Evolutionary conservation across 306 rosid genomes (phyloP).

Genomic region (Echinosophora koreensis): DNA sequence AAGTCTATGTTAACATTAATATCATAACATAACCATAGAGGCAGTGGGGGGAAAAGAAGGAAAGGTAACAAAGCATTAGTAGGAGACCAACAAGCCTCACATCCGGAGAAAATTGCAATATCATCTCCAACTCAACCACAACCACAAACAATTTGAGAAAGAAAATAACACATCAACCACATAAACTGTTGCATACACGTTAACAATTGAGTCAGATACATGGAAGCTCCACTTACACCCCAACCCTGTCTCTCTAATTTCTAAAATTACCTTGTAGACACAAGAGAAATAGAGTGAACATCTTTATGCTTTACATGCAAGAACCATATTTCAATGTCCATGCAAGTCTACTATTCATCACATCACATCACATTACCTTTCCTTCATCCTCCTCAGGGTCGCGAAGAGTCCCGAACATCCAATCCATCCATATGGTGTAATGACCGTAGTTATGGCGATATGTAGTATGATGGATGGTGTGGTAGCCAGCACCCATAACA

Average conservation of each 20-base stretch:
- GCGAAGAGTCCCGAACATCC: constrained; percentile 94
- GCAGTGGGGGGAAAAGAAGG: background rate
- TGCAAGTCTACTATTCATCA: constrained; percentile 41
- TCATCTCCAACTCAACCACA: constrained; percentile 26
- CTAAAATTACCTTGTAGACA: constrained; percentile 20
- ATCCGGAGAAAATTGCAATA: no score
- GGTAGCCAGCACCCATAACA: constrained; percentile 97
- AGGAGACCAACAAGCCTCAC: no score
- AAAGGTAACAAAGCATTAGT: background rate
- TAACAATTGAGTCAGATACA: constrained; percentile 35
- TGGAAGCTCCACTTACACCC: constrained; percentile 28
- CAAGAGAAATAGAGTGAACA: constrained; percentile 24
- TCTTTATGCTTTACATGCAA: constrained; percentile 42
- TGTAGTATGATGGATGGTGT: constrained; percentile 94
- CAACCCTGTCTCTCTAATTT: constrained; percentile 19
- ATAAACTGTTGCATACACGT: background rate
- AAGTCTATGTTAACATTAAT: no score
- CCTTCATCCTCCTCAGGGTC: constrained; percentile 67
- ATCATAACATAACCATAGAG: no score
- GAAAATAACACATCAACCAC: constrained; percentile 41
- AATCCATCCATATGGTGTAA: constrained; percentile 92
- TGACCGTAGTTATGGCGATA: constrained; percentile 95
- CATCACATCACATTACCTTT: constrained; percentile 60
- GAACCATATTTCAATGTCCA: constrained; percentile 6
- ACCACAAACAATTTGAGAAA: constrained; percentile 29